A percentile compares a stretch with the other conserved stretches of the same genome.
Conservation (phyloP, 441 rosid genomes). For the Gossypium armourianum region DNA sequence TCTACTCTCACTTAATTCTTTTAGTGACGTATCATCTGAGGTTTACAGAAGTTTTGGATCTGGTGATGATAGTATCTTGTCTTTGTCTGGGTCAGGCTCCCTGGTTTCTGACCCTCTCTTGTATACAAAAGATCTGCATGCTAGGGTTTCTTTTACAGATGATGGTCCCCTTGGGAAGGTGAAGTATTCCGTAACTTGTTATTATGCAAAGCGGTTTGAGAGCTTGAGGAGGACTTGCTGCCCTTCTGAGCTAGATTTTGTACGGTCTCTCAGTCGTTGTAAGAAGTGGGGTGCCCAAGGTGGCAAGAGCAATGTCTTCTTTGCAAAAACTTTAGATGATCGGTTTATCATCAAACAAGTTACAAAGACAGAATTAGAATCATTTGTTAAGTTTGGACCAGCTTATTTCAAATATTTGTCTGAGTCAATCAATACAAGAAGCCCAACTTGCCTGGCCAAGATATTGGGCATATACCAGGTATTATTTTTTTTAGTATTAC, state of each 20-base stretch:
- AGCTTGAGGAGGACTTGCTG: slow-evolving; percentile 58
- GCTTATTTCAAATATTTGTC: slow-evolving; percentile 55
- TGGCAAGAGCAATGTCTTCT: slow-evolving; percentile 71
- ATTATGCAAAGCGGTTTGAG: slow-evolving; percentile 59
- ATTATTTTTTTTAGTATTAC: slow-evolving; percentile 13
- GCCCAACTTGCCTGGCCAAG: slow-evolving; percentile 71
- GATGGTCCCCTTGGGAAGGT: slow-evolving; percentile 51
- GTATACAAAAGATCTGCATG: slow-evolving; percentile 44
- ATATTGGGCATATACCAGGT: slow-evolving; percentile 74
- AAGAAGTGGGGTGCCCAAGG: slow-evolving; percentile 78
- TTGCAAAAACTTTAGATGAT: slow-evolving; percentile 66
- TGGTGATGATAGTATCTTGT: slow-evolving; percentile 33
- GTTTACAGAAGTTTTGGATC: slow-evolving; percentile 42
- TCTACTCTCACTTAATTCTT: slow-evolving; percentile 36
- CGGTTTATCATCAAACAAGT: slow-evolving; percentile 67
- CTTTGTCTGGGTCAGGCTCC: slow-evolving; percentile 39
- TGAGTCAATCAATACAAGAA: slow-evolving; percentile 40
- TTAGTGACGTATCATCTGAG: slow-evolving; percentile 39
- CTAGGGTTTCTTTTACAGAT: slow-evolving; percentile 47
- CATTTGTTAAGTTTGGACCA: slow-evolving; percentile 58
- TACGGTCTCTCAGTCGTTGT: slow-evolving; percentile 65
- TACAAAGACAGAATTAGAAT: slow-evolving; percentile 65
- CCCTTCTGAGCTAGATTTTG: slow-evolving; percentile 54
- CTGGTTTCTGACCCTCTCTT: slow-evolving; percentile 37
- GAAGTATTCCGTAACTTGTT: slow-evolving; percentile 54